Conservation (phyloP, 179 eudicot genomes). For the Patellifolia procumbens region DNA sequence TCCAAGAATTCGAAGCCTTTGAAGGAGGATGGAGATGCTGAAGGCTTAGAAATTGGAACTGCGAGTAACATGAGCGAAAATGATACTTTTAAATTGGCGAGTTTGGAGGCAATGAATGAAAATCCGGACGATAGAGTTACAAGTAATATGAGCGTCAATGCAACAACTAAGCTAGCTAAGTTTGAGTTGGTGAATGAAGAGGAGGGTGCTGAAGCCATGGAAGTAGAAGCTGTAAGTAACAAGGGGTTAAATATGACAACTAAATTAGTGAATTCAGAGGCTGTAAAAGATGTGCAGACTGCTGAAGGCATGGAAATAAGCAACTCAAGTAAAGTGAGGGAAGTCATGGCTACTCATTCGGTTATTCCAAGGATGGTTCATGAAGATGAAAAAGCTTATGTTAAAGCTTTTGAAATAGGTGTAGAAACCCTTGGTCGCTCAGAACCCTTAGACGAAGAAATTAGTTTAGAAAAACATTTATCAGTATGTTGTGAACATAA, state of each 20-base stretch:
- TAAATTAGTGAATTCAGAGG: background rate
- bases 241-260: background rate
- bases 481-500: constrained; percentile 20
- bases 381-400: background rate
- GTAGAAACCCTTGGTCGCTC: background rate
- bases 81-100: no score
- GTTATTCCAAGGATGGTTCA: background rate
- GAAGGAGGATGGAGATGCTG: background rate
- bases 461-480: constrained; percentile 2
- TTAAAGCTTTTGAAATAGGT: constrained; percentile 10
- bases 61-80: background rate
- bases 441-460: constrained; percentile 12
- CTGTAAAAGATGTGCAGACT: background rate
- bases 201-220: background rate
- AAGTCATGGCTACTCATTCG: background rate
- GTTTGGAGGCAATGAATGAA: no score
- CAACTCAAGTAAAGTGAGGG: background rate
- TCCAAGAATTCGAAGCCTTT: background rate
- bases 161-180: background rate
- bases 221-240: background rate
- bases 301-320: background rate
- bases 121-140: background rate
- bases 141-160: background rate
- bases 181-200: background rate
- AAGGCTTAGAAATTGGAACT: constrained; percentile 6